These are phyloP conservation scores for Pholiota adiposa DNA, from an alignment of 1,284 basidiomycete genomes.

Conservation along the genomic window DNA sequence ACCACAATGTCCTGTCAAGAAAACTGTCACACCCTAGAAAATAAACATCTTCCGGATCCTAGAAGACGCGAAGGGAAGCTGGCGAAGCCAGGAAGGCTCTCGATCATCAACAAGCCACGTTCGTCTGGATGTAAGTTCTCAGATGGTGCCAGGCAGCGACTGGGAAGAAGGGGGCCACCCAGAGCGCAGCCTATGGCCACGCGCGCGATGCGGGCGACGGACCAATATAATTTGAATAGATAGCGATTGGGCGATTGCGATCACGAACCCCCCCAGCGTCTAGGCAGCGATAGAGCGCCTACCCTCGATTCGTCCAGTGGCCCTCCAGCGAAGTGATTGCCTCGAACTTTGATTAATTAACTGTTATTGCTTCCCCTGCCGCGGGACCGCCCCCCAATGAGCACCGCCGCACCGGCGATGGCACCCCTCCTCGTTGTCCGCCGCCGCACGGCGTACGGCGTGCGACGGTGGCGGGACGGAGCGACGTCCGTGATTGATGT, in stretches of 20 bases:
- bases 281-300: neutral
- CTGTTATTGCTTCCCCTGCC: neutral
- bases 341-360: neutral
- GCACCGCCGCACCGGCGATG: neutral
- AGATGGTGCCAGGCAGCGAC: neutral
- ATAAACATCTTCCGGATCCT: constrained; percentile 1
- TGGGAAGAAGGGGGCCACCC: neutral
- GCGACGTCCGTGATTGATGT: neutral
- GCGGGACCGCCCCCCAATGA: neutral
- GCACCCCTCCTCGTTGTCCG: neutral
- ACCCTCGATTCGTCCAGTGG: neutral
- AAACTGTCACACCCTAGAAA: constrained; percentile 1
- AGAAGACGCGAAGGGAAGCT: neutral
- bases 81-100: neutral
- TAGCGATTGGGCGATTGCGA: neutral
- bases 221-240: neutral
- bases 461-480: neutral
- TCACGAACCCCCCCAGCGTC: neutral
- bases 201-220: neutral
- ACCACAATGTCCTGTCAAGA: neutral
- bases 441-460: neutral
- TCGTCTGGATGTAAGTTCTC: neutral
- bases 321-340: no score
- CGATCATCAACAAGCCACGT: neutral
- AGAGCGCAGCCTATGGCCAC: neutral